A percentile compares a stretch with the other conserved stretches of the same genome.
Evolutionary conservation across 2,329 filamentous ascomycete species (phyloP).

Genomic region (Daldinia eschscholtzii): DNA sequence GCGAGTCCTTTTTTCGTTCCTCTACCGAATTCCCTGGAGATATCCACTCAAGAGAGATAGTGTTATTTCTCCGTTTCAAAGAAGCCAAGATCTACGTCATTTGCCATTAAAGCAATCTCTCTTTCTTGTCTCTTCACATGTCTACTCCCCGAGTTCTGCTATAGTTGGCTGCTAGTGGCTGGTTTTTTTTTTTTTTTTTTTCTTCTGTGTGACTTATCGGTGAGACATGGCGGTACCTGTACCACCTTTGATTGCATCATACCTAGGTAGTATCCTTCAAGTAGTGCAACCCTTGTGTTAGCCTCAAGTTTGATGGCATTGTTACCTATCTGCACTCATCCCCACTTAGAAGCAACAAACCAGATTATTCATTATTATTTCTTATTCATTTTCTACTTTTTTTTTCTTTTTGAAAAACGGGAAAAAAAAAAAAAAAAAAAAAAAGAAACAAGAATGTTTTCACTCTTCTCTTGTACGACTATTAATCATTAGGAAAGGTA

Average conservation of each 20-base stretch:
- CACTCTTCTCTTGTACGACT: background rate
- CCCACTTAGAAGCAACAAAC: constrained; percentile 1
- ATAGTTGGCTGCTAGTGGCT: background rate
- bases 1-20: constrained; percentile 3
- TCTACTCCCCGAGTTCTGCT: background rate
- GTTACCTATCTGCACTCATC: constrained; percentile 16
- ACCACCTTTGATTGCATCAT: constrained; percentile 8
- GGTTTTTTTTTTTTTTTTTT: too few species aligned
- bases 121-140: constrained; percentile 25
- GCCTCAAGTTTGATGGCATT: constrained; percentile 25
- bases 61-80: constrained; percentile 29
- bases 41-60: constrained; percentile 3
- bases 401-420: background rate
- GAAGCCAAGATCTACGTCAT: constrained; percentile 37
- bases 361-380: background rate
- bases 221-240: constrained; percentile 15
- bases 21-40: constrained; percentile 11
- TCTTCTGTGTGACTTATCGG: constrained; percentile 1
- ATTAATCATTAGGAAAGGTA: background rate
- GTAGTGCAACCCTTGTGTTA: constrained; percentile 27
- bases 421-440: too few species aligned
- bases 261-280: constrained; percentile 9
- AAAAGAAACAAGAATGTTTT: too few species aligned
- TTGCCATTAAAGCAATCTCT: constrained; percentile 31
- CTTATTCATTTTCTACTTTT: background rate